Conservation (phyloP, 1,284 basidiomycete species). For the Termitomyces sp. region DNA sequence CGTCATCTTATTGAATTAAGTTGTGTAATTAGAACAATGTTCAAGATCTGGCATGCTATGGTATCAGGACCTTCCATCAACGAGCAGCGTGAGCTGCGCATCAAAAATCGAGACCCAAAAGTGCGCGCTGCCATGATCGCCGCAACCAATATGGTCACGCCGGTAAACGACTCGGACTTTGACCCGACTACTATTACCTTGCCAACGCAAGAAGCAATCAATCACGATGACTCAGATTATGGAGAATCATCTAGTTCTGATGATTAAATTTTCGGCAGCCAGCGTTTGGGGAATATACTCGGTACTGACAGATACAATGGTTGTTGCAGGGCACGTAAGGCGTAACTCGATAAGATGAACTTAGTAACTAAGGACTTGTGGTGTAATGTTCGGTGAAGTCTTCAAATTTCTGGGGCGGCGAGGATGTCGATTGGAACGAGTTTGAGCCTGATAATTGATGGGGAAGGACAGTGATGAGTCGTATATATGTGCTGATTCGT, state of each 20-base stretch:
- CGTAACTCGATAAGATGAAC: background rate
- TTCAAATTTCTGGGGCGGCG: too few relatives aligned
- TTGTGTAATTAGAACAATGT: conserved; percentile 19
- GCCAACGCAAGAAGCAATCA: background rate
- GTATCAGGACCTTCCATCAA: conserved; percentile 28
- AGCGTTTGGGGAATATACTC: background rate
- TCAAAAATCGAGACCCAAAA: background rate
- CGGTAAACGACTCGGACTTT: conserved; percentile 20
- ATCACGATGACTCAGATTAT: conserved; percentile 14
- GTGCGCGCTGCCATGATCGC: background rate
- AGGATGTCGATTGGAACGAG: background rate
- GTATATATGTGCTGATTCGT: background rate
- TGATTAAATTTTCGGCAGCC: background rate
- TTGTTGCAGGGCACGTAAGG: background rate
- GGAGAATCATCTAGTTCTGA: conserved; percentile 17
- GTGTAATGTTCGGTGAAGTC: background rate
- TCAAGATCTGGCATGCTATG: conserved; percentile 30
- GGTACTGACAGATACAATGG: background rate
- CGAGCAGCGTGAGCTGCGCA: conserved; percentile 21
- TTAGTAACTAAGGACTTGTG: background rate
- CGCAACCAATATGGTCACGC: background rate
- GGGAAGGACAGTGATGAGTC: background rate
- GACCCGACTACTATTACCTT: conserved; percentile 25
- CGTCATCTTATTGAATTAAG: background rate
- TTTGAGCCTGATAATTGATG: too few relatives aligned